Evolutionary conservation across 2,329 filamentous ascomycete species (phyloP).

Genomic region (Rosellinia necatrix): DNA sequence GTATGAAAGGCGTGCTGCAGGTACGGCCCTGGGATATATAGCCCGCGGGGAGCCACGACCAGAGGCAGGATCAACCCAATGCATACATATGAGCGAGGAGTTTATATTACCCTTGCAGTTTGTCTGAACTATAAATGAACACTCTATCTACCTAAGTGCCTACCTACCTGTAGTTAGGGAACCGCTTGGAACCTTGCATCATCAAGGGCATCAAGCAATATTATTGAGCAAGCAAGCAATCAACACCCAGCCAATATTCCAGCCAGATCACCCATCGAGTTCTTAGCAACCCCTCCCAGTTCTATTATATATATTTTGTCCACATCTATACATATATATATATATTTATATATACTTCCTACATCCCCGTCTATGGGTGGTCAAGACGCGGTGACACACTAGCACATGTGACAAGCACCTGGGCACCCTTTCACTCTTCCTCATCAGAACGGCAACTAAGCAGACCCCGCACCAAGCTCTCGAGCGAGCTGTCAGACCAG

Average conservation of each 20-base stretch:
- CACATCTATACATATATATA: background rate
- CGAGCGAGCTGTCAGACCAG: background rate
- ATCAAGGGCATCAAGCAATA: no score
- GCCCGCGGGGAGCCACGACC: slow-evolving; percentile 7
- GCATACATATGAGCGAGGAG: background rate
- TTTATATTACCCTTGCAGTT: no score
- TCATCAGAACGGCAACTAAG: slow-evolving; percentile 11
- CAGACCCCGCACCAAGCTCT: slow-evolving; percentile 22
- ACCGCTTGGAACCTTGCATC: no score
- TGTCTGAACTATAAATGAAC: no score
- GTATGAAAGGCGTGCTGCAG: slow-evolving; percentile 20
- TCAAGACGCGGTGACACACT: slow-evolving; percentile 5
- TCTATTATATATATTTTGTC: no score
- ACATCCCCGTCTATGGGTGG: background rate
- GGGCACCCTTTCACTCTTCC: background rate
- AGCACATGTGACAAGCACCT: slow-evolving; percentile 14
- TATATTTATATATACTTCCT: background rate
- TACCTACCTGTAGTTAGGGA: no score
- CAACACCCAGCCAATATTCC: no score
- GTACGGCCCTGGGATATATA: slow-evolving; percentile 13
- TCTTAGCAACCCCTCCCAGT: no score
- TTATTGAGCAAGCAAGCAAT: no score
- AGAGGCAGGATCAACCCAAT: background rate
- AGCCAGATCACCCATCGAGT: no score
- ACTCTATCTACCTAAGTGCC: no score